A percentile compares a stretch with the other conserved stretches of the same genome.
These are phyloP conservation scores for Hyphopichia pseudoburtonii DNA, from an alignment of 1,139 yeast genomes.

Conservation along the genomic window DNA sequence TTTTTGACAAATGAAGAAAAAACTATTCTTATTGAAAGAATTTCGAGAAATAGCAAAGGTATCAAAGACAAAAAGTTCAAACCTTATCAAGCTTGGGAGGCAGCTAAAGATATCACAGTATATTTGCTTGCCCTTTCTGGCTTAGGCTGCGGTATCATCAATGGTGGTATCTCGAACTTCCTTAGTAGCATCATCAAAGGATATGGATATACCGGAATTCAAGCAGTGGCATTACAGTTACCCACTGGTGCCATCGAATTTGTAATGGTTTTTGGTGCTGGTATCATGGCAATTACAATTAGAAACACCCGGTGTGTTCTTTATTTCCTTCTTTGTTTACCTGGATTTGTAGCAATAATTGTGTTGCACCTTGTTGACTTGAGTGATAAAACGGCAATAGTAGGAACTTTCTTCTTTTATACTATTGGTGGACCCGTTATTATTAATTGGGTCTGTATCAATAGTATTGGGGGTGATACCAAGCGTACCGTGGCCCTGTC, in stretches of 20 bases:
- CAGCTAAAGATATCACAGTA: conserved; percentile 24
- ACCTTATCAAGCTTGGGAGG: conserved; percentile 22
- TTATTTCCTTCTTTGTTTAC: conserved; percentile 18
- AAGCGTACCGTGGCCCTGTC: conserved; percentile 25
- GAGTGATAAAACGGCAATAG: conserved; percentile 22
- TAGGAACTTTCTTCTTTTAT: conserved; percentile 35
- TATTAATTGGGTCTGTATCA: conserved; percentile 27
- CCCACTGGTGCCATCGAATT: conserved; percentile 34
- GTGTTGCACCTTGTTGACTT: conserved; percentile 15
- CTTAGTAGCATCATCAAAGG: conserved; percentile 25
- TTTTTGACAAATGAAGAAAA: conserved; percentile 41
- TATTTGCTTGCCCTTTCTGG: conserved; percentile 28
- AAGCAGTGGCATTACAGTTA: conserved; percentile 26
- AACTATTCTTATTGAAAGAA: conserved; percentile 19
- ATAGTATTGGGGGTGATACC: conserved; percentile 26
- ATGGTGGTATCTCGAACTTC: conserved; percentile 31
- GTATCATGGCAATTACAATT: conserved; percentile 19
- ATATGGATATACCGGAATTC: conserved; percentile 24
- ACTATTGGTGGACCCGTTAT: conserved; percentile 34
- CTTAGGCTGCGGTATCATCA: conserved; percentile 24
- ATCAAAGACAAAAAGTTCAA: conserved; percentile 21
- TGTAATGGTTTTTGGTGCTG: conserved; percentile 21
- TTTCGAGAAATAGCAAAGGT: conserved; percentile 28
- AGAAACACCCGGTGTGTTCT: conserved; percentile 19
- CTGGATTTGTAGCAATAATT: conserved; percentile 23